Evolutionary conservation across 73 alveolate species (phyloP).

Genomic region (Blepharisma stoltei): DNA sequence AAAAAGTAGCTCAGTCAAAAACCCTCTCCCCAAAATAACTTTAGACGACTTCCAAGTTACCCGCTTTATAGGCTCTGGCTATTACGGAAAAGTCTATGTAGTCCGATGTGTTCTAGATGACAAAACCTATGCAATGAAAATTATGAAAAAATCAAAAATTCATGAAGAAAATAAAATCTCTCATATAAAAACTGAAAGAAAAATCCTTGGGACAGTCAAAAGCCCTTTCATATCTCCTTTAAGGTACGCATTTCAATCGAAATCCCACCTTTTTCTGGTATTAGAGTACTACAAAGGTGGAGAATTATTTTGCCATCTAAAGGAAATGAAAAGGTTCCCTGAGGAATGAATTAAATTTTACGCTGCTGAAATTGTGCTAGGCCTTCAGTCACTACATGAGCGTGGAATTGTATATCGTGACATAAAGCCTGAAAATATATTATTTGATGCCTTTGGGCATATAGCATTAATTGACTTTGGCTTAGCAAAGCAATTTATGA

Average conservation of each 20-base stretch:
- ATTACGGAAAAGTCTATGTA: constrained; percentile 87
- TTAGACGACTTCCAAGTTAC: constrained; percentile 71
- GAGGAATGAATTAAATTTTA: constrained; percentile 77
- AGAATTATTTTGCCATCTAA: constrained; percentile 80
- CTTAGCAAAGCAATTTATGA: constrained; percentile 52
- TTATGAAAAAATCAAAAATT: constrained; percentile 63
- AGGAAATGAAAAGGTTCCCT: constrained; percentile 64
- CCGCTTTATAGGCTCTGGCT: constrained; percentile 86
- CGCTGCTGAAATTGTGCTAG: constrained; percentile 68
- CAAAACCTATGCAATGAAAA: constrained; percentile 86
- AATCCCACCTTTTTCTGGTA: constrained; percentile 67
- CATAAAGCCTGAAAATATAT: constrained; percentile 80
- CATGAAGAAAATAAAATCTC: constrained; percentile 58
- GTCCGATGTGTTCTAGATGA: constrained; percentile 70
- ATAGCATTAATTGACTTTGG: constrained; percentile 86
- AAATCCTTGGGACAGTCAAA: constrained; percentile 61
- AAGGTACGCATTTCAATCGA: constrained; percentile 75
- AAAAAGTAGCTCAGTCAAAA: neutral
- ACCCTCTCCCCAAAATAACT: constrained; percentile 34
- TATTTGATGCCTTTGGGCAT: constrained; percentile 76
- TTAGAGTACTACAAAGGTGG: constrained; percentile 87
- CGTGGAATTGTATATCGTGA: constrained; percentile 77
- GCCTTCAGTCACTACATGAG: constrained; percentile 71
- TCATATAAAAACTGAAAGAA: constrained; percentile 78
- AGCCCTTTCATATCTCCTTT: constrained; percentile 74